phyloP scores from a whole-genome alignment of 163 green algal genomes.

The Chlamydomonas reinhardtii region DNA sequence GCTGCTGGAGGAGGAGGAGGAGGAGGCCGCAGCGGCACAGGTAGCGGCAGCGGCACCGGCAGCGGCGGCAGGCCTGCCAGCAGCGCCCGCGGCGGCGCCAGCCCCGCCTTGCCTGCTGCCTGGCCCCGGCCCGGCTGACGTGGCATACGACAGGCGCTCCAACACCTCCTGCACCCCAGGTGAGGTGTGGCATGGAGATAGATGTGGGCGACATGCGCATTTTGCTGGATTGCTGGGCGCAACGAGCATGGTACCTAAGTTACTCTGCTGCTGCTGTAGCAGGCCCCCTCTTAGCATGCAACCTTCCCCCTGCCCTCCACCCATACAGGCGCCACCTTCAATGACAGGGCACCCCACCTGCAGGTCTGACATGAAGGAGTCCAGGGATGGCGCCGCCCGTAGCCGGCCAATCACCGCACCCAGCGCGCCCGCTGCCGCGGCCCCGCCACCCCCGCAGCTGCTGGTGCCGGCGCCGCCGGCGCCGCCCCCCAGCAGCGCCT shows the following conservation, averaged over 20 bases:
- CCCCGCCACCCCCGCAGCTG: not conserved
- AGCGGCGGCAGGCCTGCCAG: too few relatives aligned
- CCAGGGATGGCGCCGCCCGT: slow-evolving; percentile 4
- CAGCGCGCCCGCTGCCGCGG: not conserved
- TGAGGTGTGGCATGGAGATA: not conserved
- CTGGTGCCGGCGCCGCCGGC: too few relatives aligned
- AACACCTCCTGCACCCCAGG: slow-evolving; percentile 19
- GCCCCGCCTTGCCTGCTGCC: not conserved
- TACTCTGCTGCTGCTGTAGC: too few relatives aligned
- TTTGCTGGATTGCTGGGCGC: too few relatives aligned
- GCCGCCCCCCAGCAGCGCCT: slow-evolving; percentile 6
- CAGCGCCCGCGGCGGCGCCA: too few relatives aligned
- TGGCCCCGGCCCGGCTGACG: not conserved
- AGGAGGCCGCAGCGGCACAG: not conserved
- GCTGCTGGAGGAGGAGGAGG: not conserved
- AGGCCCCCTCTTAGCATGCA: not conserved
- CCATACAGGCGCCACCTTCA: too few relatives aligned
- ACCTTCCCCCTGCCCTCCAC: not conserved
- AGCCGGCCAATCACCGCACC: not conserved
- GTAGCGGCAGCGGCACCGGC: too few relatives aligned
- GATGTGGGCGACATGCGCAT: too few relatives aligned
- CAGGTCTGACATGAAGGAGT: slow-evolving; percentile 18
- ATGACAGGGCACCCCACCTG: not conserved
- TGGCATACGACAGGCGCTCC: slow-evolving; percentile 27
- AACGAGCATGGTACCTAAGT: too few relatives aligned